Conservation (phyloP, 345 rosid genomes). For the Sisymbrium irio region DNA sequence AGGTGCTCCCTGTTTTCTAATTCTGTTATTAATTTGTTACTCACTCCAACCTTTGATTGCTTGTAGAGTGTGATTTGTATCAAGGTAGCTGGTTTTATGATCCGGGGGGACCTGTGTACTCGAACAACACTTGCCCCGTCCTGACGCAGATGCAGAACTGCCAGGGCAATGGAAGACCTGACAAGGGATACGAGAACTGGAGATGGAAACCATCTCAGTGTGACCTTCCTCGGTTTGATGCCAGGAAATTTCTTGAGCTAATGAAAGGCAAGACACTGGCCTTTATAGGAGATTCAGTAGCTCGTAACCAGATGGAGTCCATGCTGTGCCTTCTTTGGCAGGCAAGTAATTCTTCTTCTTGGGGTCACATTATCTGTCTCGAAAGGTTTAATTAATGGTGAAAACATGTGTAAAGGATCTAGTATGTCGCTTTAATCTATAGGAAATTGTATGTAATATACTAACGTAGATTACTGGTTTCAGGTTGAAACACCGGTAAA, state of each 20-base stretch:
- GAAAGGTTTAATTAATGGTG: neutral
- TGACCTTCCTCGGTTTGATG: conserved; percentile 89
- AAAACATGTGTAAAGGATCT: neutral
- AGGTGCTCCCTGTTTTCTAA: neutral
- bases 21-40: neutral
- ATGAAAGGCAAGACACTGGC: conserved; percentile 94
- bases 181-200: conserved; percentile 89
- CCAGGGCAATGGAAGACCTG: conserved; percentile 98
- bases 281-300: conserved; percentile 92
- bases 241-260: conserved; percentile 78
- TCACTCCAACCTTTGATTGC: conserved; percentile 11
- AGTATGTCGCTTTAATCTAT: neutral
- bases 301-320: conserved; percentile 99
- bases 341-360: conserved; percentile 52
- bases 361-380: neutral
- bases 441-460: neutral
- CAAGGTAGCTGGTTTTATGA: conserved; percentile 90
- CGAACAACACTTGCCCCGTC: conserved; percentile 91
- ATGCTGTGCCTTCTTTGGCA: conserved; percentile 98
- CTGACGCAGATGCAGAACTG: conserved; percentile 98
- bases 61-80: conserved; percentile 76
- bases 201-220: conserved; percentile 91
- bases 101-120: conserved; percentile 68
- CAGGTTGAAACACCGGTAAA: conserved; percentile 93
- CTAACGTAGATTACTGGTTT: conserved; percentile 14